Base-by-base conservation (phyloP, 805 yeast genomes). In the Candida hungchunana region DNA sequence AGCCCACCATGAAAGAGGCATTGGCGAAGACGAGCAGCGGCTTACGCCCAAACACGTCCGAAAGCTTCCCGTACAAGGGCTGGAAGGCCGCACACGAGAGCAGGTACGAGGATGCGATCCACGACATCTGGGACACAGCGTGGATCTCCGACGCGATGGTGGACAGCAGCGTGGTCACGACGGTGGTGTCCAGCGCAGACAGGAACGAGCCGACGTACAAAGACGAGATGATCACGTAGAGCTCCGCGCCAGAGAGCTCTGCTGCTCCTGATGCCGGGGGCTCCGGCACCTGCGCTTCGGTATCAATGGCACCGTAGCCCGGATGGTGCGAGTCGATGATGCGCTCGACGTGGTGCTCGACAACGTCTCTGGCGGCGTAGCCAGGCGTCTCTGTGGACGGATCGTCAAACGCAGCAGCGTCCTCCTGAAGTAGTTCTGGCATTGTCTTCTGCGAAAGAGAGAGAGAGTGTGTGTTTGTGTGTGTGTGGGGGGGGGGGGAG, bases 21-120 rank as follows among this genome's bases (percentile, higher is more conserved):
- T 66, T 59, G 39, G 71, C 66, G 30, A 62, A 51, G 9, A 70
- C 40, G 27, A 71, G 50, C 21, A 67, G 49, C 15, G 53, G 42
- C 47, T 72, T 75, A 40, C 86, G 62, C 5, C 86, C 85, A 53
- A 74, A 78, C 22, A 78, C 77, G 46, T 79, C 86, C 4, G 81
- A 73, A 7, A 79, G 49, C 47, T 77, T 77, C 9, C 84, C 86
- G 42, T 67, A 75, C 20, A 79, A 56, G 1, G 86, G 86, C 53
- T 79, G 85, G 50, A 77, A 75, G 1, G 82, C 81, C 0, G 84
- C 71, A 17, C 80, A 73, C 2, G 83, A 72, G 35, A 79, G 58
- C 29, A 79, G 59, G 46, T 79, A 79, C 1, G 83, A 72, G 0
- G 82, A 73, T 4, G 82, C 82, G 17, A 79, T 77, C 83, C 83